Percentiles rank a stretch among this genome's conserved stretches.
phyloP scores from a whole-genome alignment of 2,329 filamentous ascomycete species.

The Exserohilum turcica region DNA sequence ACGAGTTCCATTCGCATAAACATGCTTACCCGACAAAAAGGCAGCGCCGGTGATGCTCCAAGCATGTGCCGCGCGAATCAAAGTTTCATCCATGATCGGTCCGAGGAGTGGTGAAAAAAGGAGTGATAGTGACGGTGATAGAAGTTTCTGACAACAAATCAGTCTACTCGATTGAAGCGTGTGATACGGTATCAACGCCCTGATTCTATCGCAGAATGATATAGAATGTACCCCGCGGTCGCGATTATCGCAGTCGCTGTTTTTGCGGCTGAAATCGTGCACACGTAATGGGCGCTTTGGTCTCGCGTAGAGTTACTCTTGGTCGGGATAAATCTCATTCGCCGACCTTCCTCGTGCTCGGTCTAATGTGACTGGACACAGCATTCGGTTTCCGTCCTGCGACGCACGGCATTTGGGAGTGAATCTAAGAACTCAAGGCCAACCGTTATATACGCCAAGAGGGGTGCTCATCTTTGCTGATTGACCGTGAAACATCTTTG shows the following conservation, averaged over 20 bases:
- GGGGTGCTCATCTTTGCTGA: too few relatives aligned
- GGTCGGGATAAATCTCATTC: slow-evolving; percentile 3
- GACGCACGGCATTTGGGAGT: background rate
- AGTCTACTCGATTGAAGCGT: background rate
- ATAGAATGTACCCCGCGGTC: background rate
- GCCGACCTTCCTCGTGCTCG: background rate
- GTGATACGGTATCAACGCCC: too few relatives aligned
- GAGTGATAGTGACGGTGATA: background rate
- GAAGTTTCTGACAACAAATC: too few relatives aligned
- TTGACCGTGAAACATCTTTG: too few relatives aligned
- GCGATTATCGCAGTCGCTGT: background rate
- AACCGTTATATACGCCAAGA: too few relatives aligned
- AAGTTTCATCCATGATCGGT: background rate
- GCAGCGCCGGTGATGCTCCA: slow-evolving; percentile 3
- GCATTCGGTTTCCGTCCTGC: background rate
- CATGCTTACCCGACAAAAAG: slow-evolving; percentile 3
- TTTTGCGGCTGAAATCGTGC: background rate
- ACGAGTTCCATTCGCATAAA: background rate
- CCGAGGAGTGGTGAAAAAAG: background rate
- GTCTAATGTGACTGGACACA: background rate
- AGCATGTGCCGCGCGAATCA: background rate
- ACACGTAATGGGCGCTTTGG: too few relatives aligned
- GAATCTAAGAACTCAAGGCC: too few relatives aligned
- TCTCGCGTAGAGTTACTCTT: background rate
- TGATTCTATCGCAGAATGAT: background rate